These are phyloP conservation scores for Triticum urartu DNA, from an alignment of 176 grass and related monocot genomes.

Conservation along the genomic window DNA sequence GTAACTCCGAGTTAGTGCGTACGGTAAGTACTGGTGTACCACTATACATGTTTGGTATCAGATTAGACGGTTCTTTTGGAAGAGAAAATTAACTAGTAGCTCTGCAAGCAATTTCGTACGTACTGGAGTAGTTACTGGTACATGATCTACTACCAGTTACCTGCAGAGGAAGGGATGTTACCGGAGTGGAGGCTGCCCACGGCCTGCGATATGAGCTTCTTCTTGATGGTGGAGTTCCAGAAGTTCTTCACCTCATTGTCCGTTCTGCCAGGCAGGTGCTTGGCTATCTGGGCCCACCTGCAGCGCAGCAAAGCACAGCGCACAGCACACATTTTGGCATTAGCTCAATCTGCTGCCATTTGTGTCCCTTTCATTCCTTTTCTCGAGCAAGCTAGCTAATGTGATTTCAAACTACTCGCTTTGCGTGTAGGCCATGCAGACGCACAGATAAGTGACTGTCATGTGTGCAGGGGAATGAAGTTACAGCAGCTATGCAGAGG, in stretches of 20 bases:
- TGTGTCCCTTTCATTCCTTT: constrained; percentile 13
- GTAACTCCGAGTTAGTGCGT: constrained; percentile 1
- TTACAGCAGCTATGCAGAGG: background rate
- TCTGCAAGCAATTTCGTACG: too few species aligned
- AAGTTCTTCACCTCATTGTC: constrained; percentile 99
- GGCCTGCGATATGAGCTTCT: constrained; percentile 82
- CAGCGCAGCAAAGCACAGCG: background rate
- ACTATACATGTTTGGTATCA: background rate
- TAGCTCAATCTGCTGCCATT: background rate
- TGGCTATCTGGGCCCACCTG: constrained; percentile 98
- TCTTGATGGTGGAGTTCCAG: constrained; percentile 98
- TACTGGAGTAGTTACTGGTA: background rate
- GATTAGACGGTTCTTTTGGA: background rate
- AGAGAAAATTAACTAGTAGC: background rate
- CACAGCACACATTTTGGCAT: background rate
- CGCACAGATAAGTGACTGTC: background rate
- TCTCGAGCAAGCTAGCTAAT: constrained; percentile 25
- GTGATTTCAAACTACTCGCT: constrained; percentile 4
- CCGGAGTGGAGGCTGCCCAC: constrained; percentile 52
- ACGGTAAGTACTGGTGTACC: background rate
- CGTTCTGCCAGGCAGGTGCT: constrained; percentile 94
- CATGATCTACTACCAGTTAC: background rate
- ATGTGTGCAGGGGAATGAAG: background rate
- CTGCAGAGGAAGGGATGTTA: constrained; percentile 38
- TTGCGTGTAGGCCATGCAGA: constrained; percentile 18